Evolutionary conservation across 2,329 filamentous ascomycete genomes (phyloP).

Genomic region (Talaromyces sp.): DNA sequence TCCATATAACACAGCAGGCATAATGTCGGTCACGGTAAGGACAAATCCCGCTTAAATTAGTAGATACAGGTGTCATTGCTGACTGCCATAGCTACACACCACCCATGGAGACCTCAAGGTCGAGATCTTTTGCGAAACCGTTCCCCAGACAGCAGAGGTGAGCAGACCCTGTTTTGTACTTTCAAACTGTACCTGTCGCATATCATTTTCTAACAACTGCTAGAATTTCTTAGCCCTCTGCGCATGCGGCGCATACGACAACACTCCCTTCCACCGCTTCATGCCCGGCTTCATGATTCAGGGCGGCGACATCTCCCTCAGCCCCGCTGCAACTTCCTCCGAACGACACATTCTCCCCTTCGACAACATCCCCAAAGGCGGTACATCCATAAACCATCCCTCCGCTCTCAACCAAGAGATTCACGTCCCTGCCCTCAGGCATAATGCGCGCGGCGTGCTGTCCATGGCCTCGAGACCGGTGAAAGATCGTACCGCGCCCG

Average conservation of each 20-base stretch:
- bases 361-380: constrained; percentile 51
- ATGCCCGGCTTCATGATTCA: constrained; percentile 65
- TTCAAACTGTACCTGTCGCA: neutral
- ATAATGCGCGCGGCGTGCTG: constrained; percentile 56
- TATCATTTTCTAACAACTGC: neutral
- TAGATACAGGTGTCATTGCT: neutral
- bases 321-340: constrained; percentile 43
- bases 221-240: constrained; percentile 65
- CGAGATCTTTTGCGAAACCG: constrained; percentile 92
- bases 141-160: constrained; percentile 87
- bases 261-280: constrained; percentile 61
- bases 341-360: constrained; percentile 41
- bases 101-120: constrained; percentile 87
- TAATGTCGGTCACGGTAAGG: constrained; percentile 3
- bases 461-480: constrained; percentile 57
- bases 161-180: constrained; percentile 17
- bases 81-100: constrained; percentile 64
- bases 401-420: constrained; percentile 61
- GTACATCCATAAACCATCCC: constrained; percentile 54
- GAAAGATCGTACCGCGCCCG: constrained; percentile 45
- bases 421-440: constrained; percentile 53
- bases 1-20: neutral
- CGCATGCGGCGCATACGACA: constrained; percentile 59
- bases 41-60: neutral
- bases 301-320: constrained; percentile 53